Percentiles rank a stretch among this genome's conserved stretches.
These are phyloP conservation scores for Litchi chinensis DNA, from an alignment of 345 rosid genomes.

Conservation along the genomic window DNA sequence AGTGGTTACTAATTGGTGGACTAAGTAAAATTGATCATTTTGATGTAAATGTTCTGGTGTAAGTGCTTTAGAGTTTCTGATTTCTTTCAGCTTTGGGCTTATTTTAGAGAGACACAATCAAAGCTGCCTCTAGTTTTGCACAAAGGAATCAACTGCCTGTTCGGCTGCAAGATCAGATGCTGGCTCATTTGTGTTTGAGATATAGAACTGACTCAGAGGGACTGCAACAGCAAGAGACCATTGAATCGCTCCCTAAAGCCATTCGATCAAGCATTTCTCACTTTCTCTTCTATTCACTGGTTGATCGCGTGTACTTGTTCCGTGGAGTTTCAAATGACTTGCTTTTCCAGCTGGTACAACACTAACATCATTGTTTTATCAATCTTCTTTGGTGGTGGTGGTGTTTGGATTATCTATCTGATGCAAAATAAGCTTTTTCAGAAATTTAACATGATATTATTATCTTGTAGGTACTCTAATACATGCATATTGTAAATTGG, in stretches of 20 bases:
- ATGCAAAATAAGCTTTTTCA: background rate
- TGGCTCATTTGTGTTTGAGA: slow-evolving; percentile 83
- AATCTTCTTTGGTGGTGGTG: no score
- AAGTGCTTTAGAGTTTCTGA: background rate
- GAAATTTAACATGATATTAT: no score
- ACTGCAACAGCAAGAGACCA: slow-evolving; percentile 84
- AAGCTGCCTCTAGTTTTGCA: slow-evolving; percentile 78
- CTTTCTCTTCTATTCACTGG: slow-evolving; percentile 72
- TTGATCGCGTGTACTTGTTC: slow-evolving; percentile 78
- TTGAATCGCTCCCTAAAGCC: slow-evolving; percentile 86
- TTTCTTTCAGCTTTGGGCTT: slow-evolving; percentile 16
- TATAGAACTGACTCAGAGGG: slow-evolving; percentile 89
- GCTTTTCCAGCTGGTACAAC: slow-evolving; percentile 85
- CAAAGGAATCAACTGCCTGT: slow-evolving; percentile 74
- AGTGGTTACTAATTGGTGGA: no score
- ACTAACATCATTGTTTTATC: slow-evolving; percentile 3
- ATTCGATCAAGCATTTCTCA: slow-evolving; percentile 80
- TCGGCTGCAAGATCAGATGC: slow-evolving; percentile 89
- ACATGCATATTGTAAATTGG: background rate
- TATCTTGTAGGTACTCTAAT: background rate
- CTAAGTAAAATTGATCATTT: no score
- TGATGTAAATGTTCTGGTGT: background rate
- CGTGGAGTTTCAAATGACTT: slow-evolving; percentile 88
- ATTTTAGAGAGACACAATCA: slow-evolving; percentile 80
- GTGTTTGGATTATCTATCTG: background rate